phyloP scores from a whole-genome alignment of 2,329 filamentous ascomycete genomes.

The Phialocephala subalpina region DNA sequence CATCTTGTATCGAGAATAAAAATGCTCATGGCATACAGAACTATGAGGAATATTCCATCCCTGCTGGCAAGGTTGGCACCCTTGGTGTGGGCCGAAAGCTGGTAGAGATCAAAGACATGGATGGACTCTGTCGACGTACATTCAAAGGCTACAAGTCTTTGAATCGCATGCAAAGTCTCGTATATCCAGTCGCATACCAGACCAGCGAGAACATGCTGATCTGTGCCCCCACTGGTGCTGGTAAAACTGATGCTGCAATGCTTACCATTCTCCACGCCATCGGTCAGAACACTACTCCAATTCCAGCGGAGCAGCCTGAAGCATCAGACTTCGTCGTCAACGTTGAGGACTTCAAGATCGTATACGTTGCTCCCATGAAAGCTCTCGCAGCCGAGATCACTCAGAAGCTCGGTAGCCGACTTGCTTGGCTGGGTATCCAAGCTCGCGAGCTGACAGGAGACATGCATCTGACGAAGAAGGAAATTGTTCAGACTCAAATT shows the following conservation, averaged over 20 bases:
- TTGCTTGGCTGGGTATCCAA: conserved; percentile 92
- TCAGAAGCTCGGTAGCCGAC: conserved; percentile 87
- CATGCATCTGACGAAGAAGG: conserved; percentile 97
- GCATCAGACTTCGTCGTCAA: conserved; percentile 84
- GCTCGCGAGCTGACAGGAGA: conserved; percentile 96
- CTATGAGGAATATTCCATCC: conserved; percentile 90
- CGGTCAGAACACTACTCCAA: conserved; percentile 83
- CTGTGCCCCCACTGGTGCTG: conserved; percentile 95
- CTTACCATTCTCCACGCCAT: conserved; percentile 92
- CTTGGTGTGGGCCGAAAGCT: conserved; percentile 78
- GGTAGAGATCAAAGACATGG: conserved; percentile 81
- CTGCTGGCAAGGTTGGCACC: conserved; percentile 80
- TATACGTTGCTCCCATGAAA: conserved; percentile 99
- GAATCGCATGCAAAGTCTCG: conserved; percentile 97
- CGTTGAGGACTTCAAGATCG: conserved; percentile 92
- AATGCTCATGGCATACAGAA: conserved; percentile 58
- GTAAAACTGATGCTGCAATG: conserved; percentile 99
- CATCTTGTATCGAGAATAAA: neutral
- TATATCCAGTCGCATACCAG: conserved; percentile 94
- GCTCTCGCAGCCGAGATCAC: conserved; percentile 96
- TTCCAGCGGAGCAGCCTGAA: conserved; percentile 76
- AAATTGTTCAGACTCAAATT: conserved; percentile 95
- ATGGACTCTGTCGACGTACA: conserved; percentile 87
- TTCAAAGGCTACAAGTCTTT: conserved; percentile 94
- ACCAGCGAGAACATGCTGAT: conserved; percentile 99